Evolutionary conservation across 2,329 filamentous ascomycete species (phyloP).

Genomic region (Fusarium nanum): DNA sequence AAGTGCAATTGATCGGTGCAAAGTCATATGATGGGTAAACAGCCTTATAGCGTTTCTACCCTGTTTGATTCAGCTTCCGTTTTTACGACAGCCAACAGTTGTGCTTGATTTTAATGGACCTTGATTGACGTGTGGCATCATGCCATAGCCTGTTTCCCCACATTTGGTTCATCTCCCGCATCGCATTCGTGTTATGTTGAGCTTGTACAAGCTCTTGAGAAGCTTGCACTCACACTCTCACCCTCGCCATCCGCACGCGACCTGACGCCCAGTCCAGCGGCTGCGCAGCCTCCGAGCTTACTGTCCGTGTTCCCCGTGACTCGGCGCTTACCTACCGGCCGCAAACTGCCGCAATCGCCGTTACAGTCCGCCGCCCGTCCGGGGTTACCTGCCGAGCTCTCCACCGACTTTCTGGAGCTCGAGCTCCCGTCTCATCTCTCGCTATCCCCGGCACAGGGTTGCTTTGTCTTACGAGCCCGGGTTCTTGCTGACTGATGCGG

Average conservation of each 20-base stretch:
- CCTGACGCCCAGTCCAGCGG: constrained; percentile 12
- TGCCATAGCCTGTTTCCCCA: constrained; percentile 38
- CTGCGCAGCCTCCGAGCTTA: constrained; percentile 15
- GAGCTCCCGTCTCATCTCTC: background rate
- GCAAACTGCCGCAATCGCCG: constrained; percentile 3
- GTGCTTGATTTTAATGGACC: constrained; percentile 19
- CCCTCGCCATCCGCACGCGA: constrained; percentile 22
- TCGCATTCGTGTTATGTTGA: constrained; percentile 41
- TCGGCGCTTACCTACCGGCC: constrained; percentile 21
- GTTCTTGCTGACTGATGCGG: constrained; percentile 30
- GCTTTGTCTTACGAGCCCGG: constrained; percentile 1
- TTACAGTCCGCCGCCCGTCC: constrained; percentile 1
- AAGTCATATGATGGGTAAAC: background rate
- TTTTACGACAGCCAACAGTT: background rate
- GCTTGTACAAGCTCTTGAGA: constrained; percentile 30
- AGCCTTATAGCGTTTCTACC: constrained; percentile 8
- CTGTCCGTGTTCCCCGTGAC: constrained; percentile 22
- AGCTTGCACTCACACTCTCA: constrained; percentile 17
- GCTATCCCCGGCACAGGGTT: constrained; percentile 19
- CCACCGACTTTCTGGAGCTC: constrained; percentile 22
- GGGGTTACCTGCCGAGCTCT: constrained; percentile 28
- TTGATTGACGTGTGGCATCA: constrained; percentile 42
- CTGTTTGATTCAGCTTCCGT: background rate
- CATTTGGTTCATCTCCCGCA: constrained; percentile 29
- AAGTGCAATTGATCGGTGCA: constrained; percentile 6